phyloP scores from a whole-genome alignment of 768 basidiomycete genomes.

The Boletus coccyginus region DNA sequence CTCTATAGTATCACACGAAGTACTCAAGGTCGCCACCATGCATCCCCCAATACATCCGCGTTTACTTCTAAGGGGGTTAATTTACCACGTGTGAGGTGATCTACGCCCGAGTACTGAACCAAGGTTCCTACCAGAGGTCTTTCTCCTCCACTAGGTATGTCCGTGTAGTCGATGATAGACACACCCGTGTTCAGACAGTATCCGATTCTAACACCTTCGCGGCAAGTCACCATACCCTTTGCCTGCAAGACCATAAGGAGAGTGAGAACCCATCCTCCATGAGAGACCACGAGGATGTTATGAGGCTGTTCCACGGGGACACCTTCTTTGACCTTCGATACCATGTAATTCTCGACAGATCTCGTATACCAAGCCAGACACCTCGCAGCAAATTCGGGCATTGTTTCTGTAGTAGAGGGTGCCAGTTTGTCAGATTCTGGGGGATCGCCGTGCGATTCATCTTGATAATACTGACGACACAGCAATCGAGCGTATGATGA shows the following conservation, averaged over 20 bases:
- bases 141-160: slow-evolving; percentile 15
- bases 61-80: slow-evolving; percentile 41
- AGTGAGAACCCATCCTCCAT: slow-evolving; percentile 53
- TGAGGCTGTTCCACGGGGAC: neutral
- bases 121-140: slow-evolving; percentile 33
- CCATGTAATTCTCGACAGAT: slow-evolving; percentile 1
- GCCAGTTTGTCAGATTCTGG: neutral
- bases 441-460: neutral
- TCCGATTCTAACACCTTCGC: slow-evolving; percentile 22
- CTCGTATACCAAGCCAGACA: slow-evolving; percentile 3
- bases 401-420: neutral
- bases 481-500: neutral
- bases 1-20: no score
- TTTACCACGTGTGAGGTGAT: slow-evolving; percentile 41
- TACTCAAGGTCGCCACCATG: slow-evolving; percentile 1
- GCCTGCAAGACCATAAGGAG: slow-evolving; percentile 41
- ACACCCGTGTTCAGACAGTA: slow-evolving; percentile 29
- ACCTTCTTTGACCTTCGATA: neutral
- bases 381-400: neutral
- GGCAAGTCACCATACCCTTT: slow-evolving; percentile 36
- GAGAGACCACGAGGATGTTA: neutral
- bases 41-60: slow-evolving; percentile 40
- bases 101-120: slow-evolving; percentile 49
- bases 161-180: slow-evolving; percentile 52
- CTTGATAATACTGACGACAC: neutral